phyloP scores from a whole-genome alignment of 345 rosid genomes.

The Pistacia atlantica region DNA sequence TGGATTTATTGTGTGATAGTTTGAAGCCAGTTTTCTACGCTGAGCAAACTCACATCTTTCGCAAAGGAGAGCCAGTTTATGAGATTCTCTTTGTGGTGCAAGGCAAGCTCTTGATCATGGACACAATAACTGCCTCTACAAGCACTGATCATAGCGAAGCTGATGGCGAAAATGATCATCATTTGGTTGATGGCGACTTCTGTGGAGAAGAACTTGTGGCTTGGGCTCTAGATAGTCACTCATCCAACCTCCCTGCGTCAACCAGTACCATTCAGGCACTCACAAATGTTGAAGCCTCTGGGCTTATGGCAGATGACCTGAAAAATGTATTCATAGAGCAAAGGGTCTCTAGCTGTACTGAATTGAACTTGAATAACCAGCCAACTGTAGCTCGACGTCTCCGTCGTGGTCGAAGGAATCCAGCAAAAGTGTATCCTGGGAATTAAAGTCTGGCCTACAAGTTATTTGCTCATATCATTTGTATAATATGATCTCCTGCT shows the following conservation, averaged over 20 bases:
- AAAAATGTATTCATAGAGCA: constrained; percentile 20
- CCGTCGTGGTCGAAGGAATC: no score
- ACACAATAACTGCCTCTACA: background rate
- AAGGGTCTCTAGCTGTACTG: no score
- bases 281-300: constrained; percentile 78
- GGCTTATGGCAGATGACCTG: constrained; percentile 69
- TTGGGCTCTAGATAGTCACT: constrained; percentile 76
- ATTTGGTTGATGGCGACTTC: constrained; percentile 52
- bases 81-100: constrained; percentile 1
- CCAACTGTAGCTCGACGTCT: no score
- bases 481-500: no score
- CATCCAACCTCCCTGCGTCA: constrained; percentile 72
- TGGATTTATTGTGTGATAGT: background rate
- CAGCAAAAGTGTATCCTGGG: no score
- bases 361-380: no score
- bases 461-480: no score
- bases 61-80: background rate
- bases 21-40: background rate
- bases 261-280: constrained; percentile 70
- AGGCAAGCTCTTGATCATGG: background rate
- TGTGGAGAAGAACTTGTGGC: constrained; percentile 87
- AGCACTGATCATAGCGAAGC: background rate
- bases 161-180: no score
- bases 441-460: no score
- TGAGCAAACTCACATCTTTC: background rate